Evolutionary conservation across 2,329 filamentous ascomycete genomes (phyloP).

Genomic region (Neofusicoccum ribis): DNA sequence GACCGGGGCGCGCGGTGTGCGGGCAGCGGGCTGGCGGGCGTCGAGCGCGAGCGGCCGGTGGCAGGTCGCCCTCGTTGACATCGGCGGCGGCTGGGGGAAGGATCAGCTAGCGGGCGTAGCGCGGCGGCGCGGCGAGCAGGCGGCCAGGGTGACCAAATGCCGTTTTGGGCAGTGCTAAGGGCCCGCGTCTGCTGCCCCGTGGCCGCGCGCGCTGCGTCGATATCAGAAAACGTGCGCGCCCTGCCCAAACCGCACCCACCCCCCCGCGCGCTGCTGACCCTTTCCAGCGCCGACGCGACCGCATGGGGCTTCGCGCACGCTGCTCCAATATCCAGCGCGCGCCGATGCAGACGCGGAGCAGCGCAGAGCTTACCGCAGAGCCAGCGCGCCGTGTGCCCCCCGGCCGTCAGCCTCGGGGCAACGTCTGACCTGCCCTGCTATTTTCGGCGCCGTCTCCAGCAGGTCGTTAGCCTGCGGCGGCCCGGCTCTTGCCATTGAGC

Average conservation of each 20-base stretch:
- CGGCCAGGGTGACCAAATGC: slow-evolving; percentile 4
- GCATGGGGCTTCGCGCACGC: background rate
- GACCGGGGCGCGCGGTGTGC: too few species aligned
- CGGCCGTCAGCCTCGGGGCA: slow-evolving; percentile 14
- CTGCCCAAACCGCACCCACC: background rate
- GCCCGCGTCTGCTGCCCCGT: background rate
- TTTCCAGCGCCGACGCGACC: background rate
- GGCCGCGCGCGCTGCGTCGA: background rate
- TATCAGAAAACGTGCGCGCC: slow-evolving; percentile 15
- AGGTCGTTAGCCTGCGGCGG: slow-evolving; percentile 5
- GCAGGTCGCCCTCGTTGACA: slow-evolving; percentile 3
- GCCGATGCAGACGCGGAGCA: background rate
- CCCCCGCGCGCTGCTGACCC: background rate
- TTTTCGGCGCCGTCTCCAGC: slow-evolving; percentile 4
- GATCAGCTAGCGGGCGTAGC: slow-evolving; percentile 14
- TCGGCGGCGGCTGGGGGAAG: slow-evolving; percentile 1
- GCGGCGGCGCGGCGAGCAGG: background rate
- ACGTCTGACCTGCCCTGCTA: slow-evolving; percentile 10
- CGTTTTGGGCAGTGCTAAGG: background rate
- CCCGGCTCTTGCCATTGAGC: slow-evolving; percentile 1
- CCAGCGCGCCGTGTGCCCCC: background rate
- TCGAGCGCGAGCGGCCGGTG: background rate
- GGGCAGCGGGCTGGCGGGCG: too few species aligned
- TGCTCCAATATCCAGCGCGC: slow-evolving; percentile 1
- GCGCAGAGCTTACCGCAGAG: slow-evolving; percentile 4